Evolutionary conservation across 805 yeast species (phyloP), one percentile per base, ranked within the genome.

Genomic region (Blastobotrys parvus): DNA sequence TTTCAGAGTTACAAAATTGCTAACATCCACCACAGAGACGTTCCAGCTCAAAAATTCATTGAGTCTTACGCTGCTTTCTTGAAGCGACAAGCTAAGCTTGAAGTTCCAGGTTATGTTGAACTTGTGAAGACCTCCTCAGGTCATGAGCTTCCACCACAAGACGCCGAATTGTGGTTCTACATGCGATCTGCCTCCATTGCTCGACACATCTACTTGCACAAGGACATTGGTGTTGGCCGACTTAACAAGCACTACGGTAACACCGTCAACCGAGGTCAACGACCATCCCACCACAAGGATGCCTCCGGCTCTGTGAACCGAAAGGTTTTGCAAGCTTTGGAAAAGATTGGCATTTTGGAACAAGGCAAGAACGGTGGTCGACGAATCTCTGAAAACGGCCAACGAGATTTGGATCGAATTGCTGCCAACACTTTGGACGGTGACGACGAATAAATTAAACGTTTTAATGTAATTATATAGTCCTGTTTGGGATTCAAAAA

Each of bases 341-440:
- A 89, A 81, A 89, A 90, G 80, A 83, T 92, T 57, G 97, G 97
- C 72, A 87, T 92, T 61, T 77, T 92, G 62, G 98, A 90, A 78
- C 77, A 83, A 70, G 80, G 95, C 69, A 85, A 88, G 74, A 87
- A 86, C 76, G 97, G 97, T 71, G 98, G 98, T 74, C 92, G 98
- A 82, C 87, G 89, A 75, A 87, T 92, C 81, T 83, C 97, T 56
- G 96, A 87, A 71, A 85, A 88, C 76, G 99, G 99, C 71, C 97
- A 90, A 79, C 89, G 98, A 86, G 99, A 92, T 78, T 84, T 92
- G 78, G 99, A 92, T 79, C 97, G 99, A 82, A 90, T 90, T 72
- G 97, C 97, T 69, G 95, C 95, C 71, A 95, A 88, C 78, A 87
- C 95, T 70, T 80, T 85, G 72, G 95, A 88, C 77, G 80, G 79